These are phyloP conservation scores for Colletotrichum tropicale DNA, from an alignment of 2,329 filamentous ascomycete species.

Conservation along the genomic window DNA sequence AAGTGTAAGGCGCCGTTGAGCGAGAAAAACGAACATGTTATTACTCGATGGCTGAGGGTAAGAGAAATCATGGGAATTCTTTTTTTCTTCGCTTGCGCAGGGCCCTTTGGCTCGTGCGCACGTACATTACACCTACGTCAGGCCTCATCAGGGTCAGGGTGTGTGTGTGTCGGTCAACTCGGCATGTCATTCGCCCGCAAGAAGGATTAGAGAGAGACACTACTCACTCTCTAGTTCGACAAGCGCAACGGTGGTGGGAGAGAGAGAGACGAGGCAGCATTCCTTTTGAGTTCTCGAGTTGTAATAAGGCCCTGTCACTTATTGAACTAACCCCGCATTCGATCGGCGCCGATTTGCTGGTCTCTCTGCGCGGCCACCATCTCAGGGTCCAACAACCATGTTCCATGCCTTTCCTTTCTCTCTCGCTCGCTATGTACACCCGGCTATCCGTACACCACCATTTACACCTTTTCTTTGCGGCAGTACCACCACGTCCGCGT, in stretches of 20 bases:
- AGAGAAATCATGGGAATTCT: neutral
- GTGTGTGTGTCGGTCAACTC: neutral
- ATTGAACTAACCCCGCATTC: slow-evolving; percentile 15
- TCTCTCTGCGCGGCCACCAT: neutral
- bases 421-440: neutral
- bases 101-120: neutral
- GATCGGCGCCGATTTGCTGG: slow-evolving; percentile 14
- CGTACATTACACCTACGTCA: slow-evolving; percentile 14
- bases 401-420: neutral
- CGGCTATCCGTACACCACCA: slow-evolving; percentile 5
- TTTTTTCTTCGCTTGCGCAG: neutral
- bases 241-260: neutral
- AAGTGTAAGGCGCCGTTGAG: neutral
- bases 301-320: slow-evolving; percentile 18
- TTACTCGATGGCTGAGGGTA: slow-evolving; percentile 22
- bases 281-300: neutral
- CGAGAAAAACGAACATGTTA: neutral
- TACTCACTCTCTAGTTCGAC: neutral
- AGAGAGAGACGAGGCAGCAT: neutral
- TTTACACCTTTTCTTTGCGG: neutral
- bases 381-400: slow-evolving; percentile 19
- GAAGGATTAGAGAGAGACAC: neutral
- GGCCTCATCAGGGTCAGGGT: neutral
- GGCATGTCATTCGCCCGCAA: slow-evolving; percentile 1
- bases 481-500: neutral